Conservation (phyloP, 2,329 filamentous ascomycete species). For the Colletotrichum sp. region DNA sequence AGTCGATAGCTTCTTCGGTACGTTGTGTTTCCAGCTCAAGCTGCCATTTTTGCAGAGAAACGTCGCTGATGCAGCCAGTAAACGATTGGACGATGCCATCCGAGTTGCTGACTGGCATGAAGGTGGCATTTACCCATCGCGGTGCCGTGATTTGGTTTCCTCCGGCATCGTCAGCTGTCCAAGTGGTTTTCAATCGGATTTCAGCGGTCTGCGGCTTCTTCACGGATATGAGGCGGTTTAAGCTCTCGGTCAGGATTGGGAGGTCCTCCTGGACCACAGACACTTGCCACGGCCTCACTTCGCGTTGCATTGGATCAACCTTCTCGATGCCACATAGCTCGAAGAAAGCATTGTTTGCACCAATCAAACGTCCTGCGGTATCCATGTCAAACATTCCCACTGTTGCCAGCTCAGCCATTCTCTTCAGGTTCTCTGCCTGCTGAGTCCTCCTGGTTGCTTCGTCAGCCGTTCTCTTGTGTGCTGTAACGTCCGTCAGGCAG, state of each 20-base stretch:
- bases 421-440: slow-evolving; percentile 57
- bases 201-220: slow-evolving; percentile 52
- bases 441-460: slow-evolving; percentile 54
- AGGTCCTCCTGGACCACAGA: slow-evolving; percentile 52
- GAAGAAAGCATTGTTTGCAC: slow-evolving; percentile 59
- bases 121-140: slow-evolving; percentile 54
- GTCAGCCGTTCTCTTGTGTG: slow-evolving; percentile 53
- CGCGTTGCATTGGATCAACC: slow-evolving; percentile 40
- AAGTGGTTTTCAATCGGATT: slow-evolving; percentile 52
- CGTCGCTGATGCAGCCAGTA: slow-evolving; percentile 54
- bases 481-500: slow-evolving; percentile 56
- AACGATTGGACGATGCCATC: slow-evolving; percentile 53
- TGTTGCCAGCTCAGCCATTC: slow-evolving; percentile 59
- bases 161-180: slow-evolving; percentile 48
- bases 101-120: slow-evolving; percentile 54
- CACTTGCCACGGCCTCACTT: slow-evolving; percentile 48
- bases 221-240: slow-evolving; percentile 43
- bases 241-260: slow-evolving; percentile 40
- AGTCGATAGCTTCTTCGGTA: slow-evolving; percentile 62
- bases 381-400: slow-evolving; percentile 62
- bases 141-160: slow-evolving; percentile 49
- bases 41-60: slow-evolving; percentile 56
- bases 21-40: slow-evolving; percentile 53
- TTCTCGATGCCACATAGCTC: slow-evolving; percentile 56
- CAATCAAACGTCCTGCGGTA: slow-evolving; percentile 52